Conservation (phyloP, 1,284 basidiomycete species). For the Cryptococcus hybrid region DNA sequence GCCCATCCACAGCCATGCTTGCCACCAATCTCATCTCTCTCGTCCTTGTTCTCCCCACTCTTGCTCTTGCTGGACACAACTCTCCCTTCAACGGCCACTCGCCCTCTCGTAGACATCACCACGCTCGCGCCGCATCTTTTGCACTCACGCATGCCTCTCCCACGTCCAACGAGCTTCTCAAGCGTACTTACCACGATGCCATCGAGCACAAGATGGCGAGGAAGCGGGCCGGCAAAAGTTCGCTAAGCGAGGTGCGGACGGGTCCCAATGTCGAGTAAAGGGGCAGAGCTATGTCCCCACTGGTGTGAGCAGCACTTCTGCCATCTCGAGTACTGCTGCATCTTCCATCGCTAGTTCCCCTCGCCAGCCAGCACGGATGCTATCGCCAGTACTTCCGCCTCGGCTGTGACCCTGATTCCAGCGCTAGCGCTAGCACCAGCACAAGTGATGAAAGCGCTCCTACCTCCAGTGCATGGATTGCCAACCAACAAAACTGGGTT, state of each 20-base stretch:
- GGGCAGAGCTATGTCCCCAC: constrained; percentile 3
- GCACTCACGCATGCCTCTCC: not conserved
- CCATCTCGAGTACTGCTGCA: not conserved
- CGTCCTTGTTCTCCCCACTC: constrained; percentile 12
- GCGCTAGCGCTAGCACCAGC: not conserved
- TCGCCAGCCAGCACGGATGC: constrained; percentile 7
- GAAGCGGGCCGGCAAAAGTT: constrained; percentile 2
- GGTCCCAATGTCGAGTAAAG: constrained; percentile 7
- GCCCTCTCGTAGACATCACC: constrained; percentile 9
- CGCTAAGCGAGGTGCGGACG: constrained; percentile 12
- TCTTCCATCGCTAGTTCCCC: not conserved
- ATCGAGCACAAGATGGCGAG: constrained; percentile 19
- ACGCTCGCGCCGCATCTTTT: constrained; percentile 8
- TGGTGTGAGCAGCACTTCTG: not conserved
- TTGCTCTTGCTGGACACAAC: constrained; percentile 10
- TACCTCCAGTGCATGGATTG: not conserved
- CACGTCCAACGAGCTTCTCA: not conserved
- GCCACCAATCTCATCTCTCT: constrained; percentile 12
- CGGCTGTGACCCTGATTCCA: not conserved
- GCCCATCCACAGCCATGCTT: constrained; percentile 4
- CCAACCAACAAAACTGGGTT: not conserved
- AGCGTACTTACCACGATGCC: not conserved
- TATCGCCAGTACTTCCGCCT: constrained; percentile 11
- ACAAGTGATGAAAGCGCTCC: not conserved
- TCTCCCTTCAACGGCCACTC: constrained; percentile 11